Base-by-base conservation (phyloP, 257 asterid species). In the Striga asiatica region DNA sequence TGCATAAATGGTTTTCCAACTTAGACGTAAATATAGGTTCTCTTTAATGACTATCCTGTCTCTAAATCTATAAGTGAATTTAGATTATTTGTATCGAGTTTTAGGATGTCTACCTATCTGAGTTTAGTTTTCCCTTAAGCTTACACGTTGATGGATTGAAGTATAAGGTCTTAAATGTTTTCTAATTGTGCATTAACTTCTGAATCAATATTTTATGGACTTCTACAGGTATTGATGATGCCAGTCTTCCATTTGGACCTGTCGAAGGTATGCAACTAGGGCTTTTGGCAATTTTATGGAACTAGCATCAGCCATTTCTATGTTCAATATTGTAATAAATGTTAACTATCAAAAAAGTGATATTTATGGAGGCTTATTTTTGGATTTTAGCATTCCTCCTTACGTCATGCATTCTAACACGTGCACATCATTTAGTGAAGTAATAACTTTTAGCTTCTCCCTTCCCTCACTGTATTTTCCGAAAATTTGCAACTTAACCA, bases 171-270 rank as follows among this genome's bases (percentile, higher is more conserved):
- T 34, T 29, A 22, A 31, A 21, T 47, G 42, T 42, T 54, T 57
- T 17, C 9, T 19, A 20, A 35, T 3, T 18, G 17, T 29, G 52
- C 19, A 56, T 19, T 62, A 65, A 60, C 57, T 55, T 58, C 52
- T 43, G 19, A 42, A 53, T 46, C n/a, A 34, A 32, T 52, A 50
- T 62, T 46, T 51, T n/a, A n/a, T n/a, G n/a, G 64, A 41, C 34
- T 22, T 56, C 6, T 73, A 65, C 76, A 81, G 91, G 79, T 71
- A 72, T 81, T 45, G 86, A 81, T 61, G 86, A 81, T 19, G 59
- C 78, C 13, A 74, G 76, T 56, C 74, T 78, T 65, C 39, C 83
- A 53, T 81, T 81, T 71, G 91, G 86, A 54, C 80, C 85, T 0
- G 74, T 75, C 41, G 86, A 81, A 78, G 91, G 91, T 81, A 65